Evolutionary conservation across 2,329 filamentous ascomycete species (phyloP), one percentile per base, ranked within the genome.

Genomic region (Celoporthe dispersa): DNA sequence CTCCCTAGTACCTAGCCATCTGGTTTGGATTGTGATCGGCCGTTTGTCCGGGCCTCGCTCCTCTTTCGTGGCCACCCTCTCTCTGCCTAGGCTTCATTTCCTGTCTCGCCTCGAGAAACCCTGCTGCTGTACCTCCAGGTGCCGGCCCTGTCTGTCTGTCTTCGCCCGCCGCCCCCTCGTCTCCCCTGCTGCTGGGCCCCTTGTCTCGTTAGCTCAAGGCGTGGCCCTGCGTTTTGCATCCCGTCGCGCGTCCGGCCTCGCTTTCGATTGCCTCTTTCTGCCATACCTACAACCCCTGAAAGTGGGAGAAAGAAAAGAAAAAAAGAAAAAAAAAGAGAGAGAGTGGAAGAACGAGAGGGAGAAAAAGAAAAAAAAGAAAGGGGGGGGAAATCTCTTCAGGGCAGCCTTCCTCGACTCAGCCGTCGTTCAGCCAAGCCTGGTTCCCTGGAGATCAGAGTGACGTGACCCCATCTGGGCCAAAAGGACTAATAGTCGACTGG

Each of bases 251-350:
- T 59, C 65, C 39, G 60, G 35, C n/a, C 62, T 72, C 70, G 70
- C 70, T 72, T 71, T 72, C 61, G 61, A 44, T 70, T 72, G 65
- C 70, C 70, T 67, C 19, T 68, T 72, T 70, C 68, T 70, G 48
- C 41, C 44, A 64, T 33, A 39, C 44, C 61, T 33, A 39, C 51
- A 37, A 63, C 61, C 53, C 51, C 35, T 48, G 44, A 61, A 59
- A 31, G 48, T n/a, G n/a, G n/a, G n/a, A n/a, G n/a, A n/a, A 53
- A 66, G 22, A 19, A 19, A 39, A 14, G 19, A 41, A 19, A 19
- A 12, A 12, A 37, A 37, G 14, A 39, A 39, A 12, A 41, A 41
- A 16, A 41, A 19, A 60, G 60, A 35, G n/a, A n/a, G n/a, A n/a
- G n/a, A n/a, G n/a, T n/a, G n/a, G n/a, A n/a, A n/a, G n/a, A n/a